Evolutionary conservation across 2,329 filamentous ascomycete genomes (phyloP).

Genomic region (Myriosclerotinia curreyana): DNA sequence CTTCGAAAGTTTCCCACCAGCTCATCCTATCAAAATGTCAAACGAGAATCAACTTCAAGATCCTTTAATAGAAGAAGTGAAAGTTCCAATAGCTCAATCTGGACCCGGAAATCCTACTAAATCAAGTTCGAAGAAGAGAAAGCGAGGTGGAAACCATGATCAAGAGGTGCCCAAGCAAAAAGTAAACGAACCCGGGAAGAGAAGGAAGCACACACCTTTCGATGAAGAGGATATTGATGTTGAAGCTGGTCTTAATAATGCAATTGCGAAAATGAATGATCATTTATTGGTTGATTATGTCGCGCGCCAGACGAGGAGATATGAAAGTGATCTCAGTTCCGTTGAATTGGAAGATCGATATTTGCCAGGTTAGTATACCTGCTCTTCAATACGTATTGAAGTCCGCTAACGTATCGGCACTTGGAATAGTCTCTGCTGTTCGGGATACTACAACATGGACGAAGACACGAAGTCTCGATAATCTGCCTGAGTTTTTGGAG

Average conservation of each 20-base stretch:
- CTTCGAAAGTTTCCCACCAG: background rate
- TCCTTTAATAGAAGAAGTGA: constrained; percentile 35
- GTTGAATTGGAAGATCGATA: constrained; percentile 83
- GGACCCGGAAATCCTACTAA: constrained; percentile 21
- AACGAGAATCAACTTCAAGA: constrained; percentile 33
- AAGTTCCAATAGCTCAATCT: constrained; percentile 29
- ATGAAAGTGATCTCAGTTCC: constrained; percentile 74
- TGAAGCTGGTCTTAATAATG: constrained; percentile 73
- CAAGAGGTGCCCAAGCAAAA: constrained; percentile 18
- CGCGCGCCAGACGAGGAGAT: constrained; percentile 72
- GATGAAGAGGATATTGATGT: constrained; percentile 60
- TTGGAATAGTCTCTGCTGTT: constrained; percentile 63
- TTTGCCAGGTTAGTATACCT: constrained; percentile 61
- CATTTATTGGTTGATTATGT: constrained; percentile 82
- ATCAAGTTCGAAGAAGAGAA: constrained; percentile 36
- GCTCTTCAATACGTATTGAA: background rate
- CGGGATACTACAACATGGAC: constrained; percentile 75
- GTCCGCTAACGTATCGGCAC: constrained; percentile 15
- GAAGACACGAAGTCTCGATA: constrained; percentile 62
- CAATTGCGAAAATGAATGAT: constrained; percentile 79
- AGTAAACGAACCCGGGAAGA: constrained; percentile 43
- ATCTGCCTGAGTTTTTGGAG: constrained; percentile 78
- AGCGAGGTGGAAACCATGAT: constrained; percentile 31
- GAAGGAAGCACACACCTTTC: constrained; percentile 50
- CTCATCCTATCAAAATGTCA: constrained; percentile 30